phyloP scores from a whole-genome alignment of 371 early-diverging fungal genomes.

The Mortierella sp. region DNA sequence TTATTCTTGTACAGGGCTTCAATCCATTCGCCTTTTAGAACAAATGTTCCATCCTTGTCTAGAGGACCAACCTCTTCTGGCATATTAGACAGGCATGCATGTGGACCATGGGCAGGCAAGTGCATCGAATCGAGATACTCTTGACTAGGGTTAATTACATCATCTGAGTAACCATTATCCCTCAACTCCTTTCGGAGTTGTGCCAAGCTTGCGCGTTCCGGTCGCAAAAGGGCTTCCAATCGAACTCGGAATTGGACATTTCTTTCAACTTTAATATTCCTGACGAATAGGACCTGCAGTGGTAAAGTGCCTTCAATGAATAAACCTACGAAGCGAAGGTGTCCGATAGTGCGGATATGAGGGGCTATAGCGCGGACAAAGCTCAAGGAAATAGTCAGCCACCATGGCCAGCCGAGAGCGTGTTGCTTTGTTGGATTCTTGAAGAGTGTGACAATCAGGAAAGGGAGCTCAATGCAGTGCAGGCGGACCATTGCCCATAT shows the following conservation, averaged over 20 bases:
- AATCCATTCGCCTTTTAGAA: conserved; percentile 42
- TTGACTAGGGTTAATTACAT: conserved; percentile 27
- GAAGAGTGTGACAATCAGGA: conserved; percentile 34
- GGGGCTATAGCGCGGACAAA: conserved; percentile 10
- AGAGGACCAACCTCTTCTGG: conserved; percentile 39
- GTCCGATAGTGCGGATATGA: conserved; percentile 13
- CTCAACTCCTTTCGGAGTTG: conserved; percentile 13
- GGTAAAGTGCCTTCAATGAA: conserved; percentile 1
- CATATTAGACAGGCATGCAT: conserved; percentile 28
- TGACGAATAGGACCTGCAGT: conserved; percentile 3
- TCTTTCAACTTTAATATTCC: conserved; percentile 16
- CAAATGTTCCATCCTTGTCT: conserved; percentile 37
- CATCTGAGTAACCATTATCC: conserved; percentile 19
- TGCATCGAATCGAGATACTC: conserved; percentile 38
- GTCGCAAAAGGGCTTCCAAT: conserved; percentile 22
- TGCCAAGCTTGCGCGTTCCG: conserved; percentile 24
- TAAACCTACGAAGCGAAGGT: conserved; percentile 17
- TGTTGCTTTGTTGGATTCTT: conserved; percentile 28
- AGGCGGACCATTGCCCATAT: conserved; percentile 36
- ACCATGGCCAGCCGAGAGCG: conserved; percentile 35
- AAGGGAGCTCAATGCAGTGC: conserved; percentile 45
- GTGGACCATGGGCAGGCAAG: conserved; percentile 2
- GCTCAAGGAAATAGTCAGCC: conserved; percentile 15
- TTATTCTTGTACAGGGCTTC: conserved; percentile 19
- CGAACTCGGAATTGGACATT: conserved; percentile 27